phyloP scores from a whole-genome alignment of 108 stramenopile species.

The Skeletonema costatum region DNA sequence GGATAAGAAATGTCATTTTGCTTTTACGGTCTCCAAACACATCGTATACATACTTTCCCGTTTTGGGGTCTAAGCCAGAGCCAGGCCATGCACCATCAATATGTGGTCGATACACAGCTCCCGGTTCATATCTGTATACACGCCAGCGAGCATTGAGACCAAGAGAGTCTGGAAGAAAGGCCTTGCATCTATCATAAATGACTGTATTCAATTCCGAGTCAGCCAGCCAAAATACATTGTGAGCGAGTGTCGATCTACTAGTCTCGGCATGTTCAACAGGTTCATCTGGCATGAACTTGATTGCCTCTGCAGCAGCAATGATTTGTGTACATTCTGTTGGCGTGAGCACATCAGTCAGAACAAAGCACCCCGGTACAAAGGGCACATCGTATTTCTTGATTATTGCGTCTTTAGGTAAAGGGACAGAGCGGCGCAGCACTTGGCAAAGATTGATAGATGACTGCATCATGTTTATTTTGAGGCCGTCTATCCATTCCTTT shows the following conservation, averaged over 20 bases:
- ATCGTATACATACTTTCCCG: slow-evolving; percentile 44
- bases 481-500: slow-evolving; percentile 23
- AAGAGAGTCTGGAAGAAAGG: slow-evolving; percentile 24
- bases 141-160: slow-evolving; percentile 67
- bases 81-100: slow-evolving; percentile 74
- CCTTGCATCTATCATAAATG: slow-evolving; percentile 24
- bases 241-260: slow-evolving; percentile 26
- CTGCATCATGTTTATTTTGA: slow-evolving; percentile 32
- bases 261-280: slow-evolving; percentile 39
- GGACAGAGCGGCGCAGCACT: background rate
- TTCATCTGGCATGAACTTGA: slow-evolving; percentile 59
- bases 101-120: slow-evolving; percentile 64
- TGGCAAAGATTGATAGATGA: slow-evolving; percentile 6
- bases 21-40: slow-evolving; percentile 19
- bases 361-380: slow-evolving; percentile 38
- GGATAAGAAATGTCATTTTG: slow-evolving; percentile 59
- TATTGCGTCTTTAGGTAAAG: background rate
- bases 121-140: slow-evolving; percentile 59
- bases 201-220: slow-evolving; percentile 23
- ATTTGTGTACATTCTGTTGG: slow-evolving; percentile 48
- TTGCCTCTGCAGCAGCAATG: slow-evolving; percentile 25
- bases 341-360: slow-evolving; percentile 53
- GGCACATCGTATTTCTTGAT: slow-evolving; percentile 34
- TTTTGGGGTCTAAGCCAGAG: slow-evolving; percentile 36
- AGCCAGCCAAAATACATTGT: slow-evolving; percentile 32